phyloP scores from a whole-genome alignment of 768 basidiomycete species.

The Strobilomyces dryophilus region DNA sequence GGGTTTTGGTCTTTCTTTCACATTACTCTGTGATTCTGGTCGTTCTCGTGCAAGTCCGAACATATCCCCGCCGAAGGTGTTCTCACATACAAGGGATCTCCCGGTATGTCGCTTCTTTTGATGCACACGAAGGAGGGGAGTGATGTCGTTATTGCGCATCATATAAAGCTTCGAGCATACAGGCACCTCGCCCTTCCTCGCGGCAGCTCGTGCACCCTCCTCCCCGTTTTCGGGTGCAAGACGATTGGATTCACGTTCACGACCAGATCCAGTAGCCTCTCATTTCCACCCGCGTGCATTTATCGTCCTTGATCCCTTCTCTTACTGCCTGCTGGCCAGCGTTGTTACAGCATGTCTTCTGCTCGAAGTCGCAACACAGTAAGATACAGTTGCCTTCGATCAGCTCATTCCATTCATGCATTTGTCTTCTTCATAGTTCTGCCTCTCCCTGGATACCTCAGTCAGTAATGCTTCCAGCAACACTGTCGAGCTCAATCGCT shows the following conservation, averaged over 20 bases:
- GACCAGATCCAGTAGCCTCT: not conserved
- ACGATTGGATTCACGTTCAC: constrained; percentile 10
- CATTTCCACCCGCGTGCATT: not conserved
- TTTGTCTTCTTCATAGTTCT: constrained; percentile 13
- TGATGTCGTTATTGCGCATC: constrained; percentile 9
- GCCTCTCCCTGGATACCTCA: constrained; percentile 21
- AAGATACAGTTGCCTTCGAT: not conserved
- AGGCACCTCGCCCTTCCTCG: constrained; percentile 2
- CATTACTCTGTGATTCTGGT: not conserved
- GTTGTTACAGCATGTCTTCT: constrained; percentile 12
- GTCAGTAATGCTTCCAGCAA: constrained; percentile 6
- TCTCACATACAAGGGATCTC: constrained; percentile 22
- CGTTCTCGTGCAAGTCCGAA: not conserved
- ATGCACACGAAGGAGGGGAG: constrained; percentile 18
- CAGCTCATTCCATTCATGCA: not conserved
- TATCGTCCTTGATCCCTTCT: not conserved
- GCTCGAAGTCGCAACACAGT: constrained; percentile 21
- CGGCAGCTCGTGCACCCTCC: constrained; percentile 9
- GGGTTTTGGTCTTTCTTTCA: not conserved
- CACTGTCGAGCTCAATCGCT: constrained; percentile 32
- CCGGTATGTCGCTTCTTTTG: constrained; percentile 25
- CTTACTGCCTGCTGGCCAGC: not conserved
- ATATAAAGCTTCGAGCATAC: constrained; percentile 21
- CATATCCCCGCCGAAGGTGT: not conserved
- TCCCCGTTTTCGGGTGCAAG: constrained; percentile 24